phyloP scores from a whole-genome alignment of 768 basidiomycete genomes.

The Psilocybe sp. region DNA sequence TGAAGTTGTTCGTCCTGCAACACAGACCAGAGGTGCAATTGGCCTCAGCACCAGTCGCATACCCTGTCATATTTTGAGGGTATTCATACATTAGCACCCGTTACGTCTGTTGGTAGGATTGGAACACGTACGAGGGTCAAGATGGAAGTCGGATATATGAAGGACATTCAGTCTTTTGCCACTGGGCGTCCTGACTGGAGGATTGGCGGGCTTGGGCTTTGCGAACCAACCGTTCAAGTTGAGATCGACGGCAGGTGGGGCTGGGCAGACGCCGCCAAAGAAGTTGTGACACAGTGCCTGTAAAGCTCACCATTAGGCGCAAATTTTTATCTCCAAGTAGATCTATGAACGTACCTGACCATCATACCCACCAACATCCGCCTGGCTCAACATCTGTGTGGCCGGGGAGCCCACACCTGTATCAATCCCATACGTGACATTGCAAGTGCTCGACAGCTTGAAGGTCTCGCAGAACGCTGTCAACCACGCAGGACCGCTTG shows the following conservation, averaged over 20 bases:
- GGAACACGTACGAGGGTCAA: slow-evolving; percentile 59
- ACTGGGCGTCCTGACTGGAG: slow-evolving; percentile 58
- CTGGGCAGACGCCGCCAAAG: slow-evolving; percentile 44
- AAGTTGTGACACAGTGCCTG: slow-evolving; percentile 60
- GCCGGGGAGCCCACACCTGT: slow-evolving; percentile 54
- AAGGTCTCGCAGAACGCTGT: slow-evolving; percentile 58
- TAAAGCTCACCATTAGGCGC: not conserved
- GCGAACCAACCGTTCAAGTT: slow-evolving; percentile 69
- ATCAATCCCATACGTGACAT: slow-evolving; percentile 40
- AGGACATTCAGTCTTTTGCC: slow-evolving; percentile 69
- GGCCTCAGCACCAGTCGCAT: slow-evolving; percentile 65
- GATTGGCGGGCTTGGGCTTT: slow-evolving; percentile 71
- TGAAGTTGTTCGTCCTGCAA: slow-evolving; percentile 56
- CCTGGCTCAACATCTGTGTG: slow-evolving; percentile 70
- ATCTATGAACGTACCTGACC: slow-evolving; percentile 49
- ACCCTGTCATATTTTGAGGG: slow-evolving; percentile 51
- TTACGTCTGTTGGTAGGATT: not conserved
- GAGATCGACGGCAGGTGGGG: slow-evolving; percentile 56
- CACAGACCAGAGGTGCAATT: slow-evolving; percentile 68
- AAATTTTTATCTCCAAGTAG: not conserved
- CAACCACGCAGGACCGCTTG: slow-evolving; percentile 53
- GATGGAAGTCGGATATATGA: slow-evolving; percentile 75
- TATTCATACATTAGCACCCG: not conserved
- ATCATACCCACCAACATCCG: slow-evolving; percentile 70
- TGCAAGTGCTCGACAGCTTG: slow-evolving; percentile 50